Evolutionary conservation across 768 basidiomycete species (phyloP).

Genomic region (Leccinum subgranulosum): DNA sequence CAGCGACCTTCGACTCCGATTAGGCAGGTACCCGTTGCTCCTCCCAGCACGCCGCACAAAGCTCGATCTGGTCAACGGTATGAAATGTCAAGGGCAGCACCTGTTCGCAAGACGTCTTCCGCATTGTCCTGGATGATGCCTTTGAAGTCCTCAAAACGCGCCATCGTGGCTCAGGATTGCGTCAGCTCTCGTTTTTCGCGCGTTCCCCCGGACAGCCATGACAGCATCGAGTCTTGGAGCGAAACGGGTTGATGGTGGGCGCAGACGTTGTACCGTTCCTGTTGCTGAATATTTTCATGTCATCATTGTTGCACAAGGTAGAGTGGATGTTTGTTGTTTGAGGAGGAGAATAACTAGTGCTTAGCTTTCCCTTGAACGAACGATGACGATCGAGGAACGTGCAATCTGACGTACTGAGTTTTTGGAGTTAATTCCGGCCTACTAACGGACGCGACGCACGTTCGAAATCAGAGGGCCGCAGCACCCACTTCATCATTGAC

Average conservation of each 20-base stretch:
- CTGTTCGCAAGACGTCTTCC: slow-evolving; percentile 20
- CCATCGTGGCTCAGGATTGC: slow-evolving; percentile 1
- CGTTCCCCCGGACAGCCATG: slow-evolving; percentile 18
- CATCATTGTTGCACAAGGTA: not conserved
- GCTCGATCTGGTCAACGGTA: slow-evolving; percentile 15
- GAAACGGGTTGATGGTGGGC: slow-evolving; percentile 1
- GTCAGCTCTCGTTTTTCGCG: slow-evolving; percentile 6
- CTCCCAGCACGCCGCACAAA: slow-evolving; percentile 28
- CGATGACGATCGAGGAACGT: not conserved
- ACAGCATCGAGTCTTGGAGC: slow-evolving; percentile 41
- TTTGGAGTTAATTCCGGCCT: not conserved
- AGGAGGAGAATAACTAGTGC: not conserved
- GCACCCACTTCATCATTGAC: slow-evolving; percentile 49
- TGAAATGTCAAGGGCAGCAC: not conserved
- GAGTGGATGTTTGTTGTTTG: not conserved
- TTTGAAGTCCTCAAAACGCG: slow-evolving; percentile 9
- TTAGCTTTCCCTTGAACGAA: not conserved
- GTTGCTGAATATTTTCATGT: slow-evolving; percentile 4
- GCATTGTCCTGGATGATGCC: slow-evolving; percentile 30
- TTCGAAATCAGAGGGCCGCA: slow-evolving; percentile 51
- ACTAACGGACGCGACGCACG: not conserved
- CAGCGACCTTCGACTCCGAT: slow-evolving; percentile 18
- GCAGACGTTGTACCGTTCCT: not conserved
- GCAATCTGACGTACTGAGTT: not conserved
- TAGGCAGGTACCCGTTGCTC: slow-evolving; percentile 15